Conservation (phyloP, 805 yeast genomes). For the Spathaspora gorwiae region DNA sequence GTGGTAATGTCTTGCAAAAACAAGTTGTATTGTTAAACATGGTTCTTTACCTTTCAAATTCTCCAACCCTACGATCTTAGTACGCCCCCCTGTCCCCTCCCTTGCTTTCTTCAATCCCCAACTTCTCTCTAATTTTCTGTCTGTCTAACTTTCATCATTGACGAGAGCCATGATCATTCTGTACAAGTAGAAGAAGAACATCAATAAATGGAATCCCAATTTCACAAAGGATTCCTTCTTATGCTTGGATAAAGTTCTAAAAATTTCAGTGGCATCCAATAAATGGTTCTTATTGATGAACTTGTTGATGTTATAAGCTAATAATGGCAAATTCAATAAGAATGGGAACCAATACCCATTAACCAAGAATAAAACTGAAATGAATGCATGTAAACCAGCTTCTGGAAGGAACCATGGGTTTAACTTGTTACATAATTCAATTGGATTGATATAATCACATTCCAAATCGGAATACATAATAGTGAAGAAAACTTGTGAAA, state of each 20-base stretch:
- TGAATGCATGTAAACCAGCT: conserved; percentile 72
- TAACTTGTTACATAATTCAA: conserved; percentile 89
- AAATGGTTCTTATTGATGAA: conserved; percentile 75
- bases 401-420: conserved; percentile 89
- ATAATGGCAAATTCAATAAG: conserved; percentile 74
- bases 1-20: too few relatives aligned
- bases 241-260: conserved; percentile 87
- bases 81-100: not conserved
- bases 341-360: conserved; percentile 93
- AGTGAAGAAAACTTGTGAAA: conserved; percentile 90
- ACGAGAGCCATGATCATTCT: conserved; percentile 93
- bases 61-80: not conserved
- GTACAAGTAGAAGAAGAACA: conserved; percentile 95
- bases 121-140: not conserved
- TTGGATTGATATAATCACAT: conserved; percentile 95
- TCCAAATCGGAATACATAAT: conserved; percentile 94
- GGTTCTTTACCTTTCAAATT: too few relatives aligned
- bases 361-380: conserved; percentile 66
- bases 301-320: conserved; percentile 80
- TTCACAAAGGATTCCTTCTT: conserved; percentile 89
- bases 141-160: conserved; percentile 38
- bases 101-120: not conserved
- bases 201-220: conserved; percentile 81
- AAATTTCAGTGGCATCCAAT: conserved; percentile 95
- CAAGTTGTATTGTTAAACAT: too few relatives aligned